phyloP scores from a whole-genome alignment of 1,284 basidiomycete species.

The Rhodotorula sp. region DNA sequence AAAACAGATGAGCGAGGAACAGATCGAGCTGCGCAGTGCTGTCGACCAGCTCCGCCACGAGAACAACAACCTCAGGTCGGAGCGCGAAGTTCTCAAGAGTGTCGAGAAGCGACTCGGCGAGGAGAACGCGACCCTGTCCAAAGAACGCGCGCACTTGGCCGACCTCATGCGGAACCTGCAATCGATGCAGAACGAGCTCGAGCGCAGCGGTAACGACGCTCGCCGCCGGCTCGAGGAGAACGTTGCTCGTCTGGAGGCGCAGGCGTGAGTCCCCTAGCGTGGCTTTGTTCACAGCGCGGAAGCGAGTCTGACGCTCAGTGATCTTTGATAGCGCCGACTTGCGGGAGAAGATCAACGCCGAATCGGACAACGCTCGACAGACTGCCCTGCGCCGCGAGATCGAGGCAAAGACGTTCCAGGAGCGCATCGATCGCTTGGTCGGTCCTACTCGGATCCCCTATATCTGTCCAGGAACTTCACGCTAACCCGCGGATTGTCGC shows the following conservation, averaged over 20 bases:
- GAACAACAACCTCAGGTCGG: conserved; percentile 76
- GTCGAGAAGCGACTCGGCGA: conserved; percentile 74
- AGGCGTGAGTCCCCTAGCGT: conserved; percentile 56
- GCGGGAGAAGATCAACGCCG: conserved; percentile 69
- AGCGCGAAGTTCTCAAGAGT: conserved; percentile 88
- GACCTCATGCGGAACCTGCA: conserved; percentile 84
- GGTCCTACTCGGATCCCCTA: conserved; percentile 42
- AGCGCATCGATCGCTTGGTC: conserved; percentile 68
- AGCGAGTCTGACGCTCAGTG: not conserved
- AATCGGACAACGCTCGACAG: conserved; percentile 73
- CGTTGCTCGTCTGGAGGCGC: conserved; percentile 70
- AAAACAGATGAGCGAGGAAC: conserved; percentile 62
- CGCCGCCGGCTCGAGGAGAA: conserved; percentile 74
- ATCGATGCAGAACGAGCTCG: conserved; percentile 82
- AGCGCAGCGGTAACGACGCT: conserved; percentile 75
- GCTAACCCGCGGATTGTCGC: not conserved
- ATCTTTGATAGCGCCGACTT: conserved; percentile 63
- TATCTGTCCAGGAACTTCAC: no score
- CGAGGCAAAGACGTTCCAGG: conserved; percentile 71
- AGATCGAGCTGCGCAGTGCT: conserved; percentile 58
- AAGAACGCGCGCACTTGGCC: conserved; percentile 77
- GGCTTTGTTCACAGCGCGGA: not conserved
- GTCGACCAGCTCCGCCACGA: conserved; percentile 78
- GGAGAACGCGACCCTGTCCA: conserved; percentile 73
- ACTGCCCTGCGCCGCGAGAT: conserved; percentile 73